Evolutionary conservation across 2,329 filamentous ascomycete species (phyloP), one percentile per base, ranked within the genome.

Genomic region (Beauveria pseudobassiana): DNA sequence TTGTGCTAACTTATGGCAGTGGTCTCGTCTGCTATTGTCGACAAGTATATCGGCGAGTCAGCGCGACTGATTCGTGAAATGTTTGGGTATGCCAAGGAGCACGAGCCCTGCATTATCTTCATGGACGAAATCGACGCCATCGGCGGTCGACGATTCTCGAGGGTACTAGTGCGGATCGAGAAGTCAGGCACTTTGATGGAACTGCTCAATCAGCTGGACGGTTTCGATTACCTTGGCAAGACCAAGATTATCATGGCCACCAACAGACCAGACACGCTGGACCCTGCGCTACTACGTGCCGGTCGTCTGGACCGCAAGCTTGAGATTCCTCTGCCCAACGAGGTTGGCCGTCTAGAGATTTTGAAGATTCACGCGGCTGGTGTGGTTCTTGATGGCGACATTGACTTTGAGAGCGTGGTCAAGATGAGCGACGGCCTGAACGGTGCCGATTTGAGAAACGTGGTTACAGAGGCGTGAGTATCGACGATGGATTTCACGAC

Each of bases 231-330:
- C 78, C 84, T 99, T 43, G 95, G 96, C 69, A 97, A 99, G 83
- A 99, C 95, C 61, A 99, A 99, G 82, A 99, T 99, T 74, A 99
- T 99, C 80, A 99, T 99, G 96, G 95, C 93, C 43, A 98, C 95
- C 63, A 99, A 99, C 82, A 84, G 95, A 77, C 95, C 93, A 16
- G 93, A 98, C 75, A 98, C 93, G 1, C 85, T 99, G 54, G 93
- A 99, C 72, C 93, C 93, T 40, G 93, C 93, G 1, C 81, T 99
- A 69, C 82, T 99, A 61, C 88, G 93, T 78, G 93, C 93, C 49
- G 93, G 93, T 69, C 89, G 95, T 75, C 82, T 99, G 69, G 96
- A 99, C 76, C 85, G 95, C 68, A 99, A 99, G 84, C 95, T 99
- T 69, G 96, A 99, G 77, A 98, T 99, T 70, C 90, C 93, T 12